Conservation (phyloP, 768 basidiomycete species). For the Lactarius vividus region DNA sequence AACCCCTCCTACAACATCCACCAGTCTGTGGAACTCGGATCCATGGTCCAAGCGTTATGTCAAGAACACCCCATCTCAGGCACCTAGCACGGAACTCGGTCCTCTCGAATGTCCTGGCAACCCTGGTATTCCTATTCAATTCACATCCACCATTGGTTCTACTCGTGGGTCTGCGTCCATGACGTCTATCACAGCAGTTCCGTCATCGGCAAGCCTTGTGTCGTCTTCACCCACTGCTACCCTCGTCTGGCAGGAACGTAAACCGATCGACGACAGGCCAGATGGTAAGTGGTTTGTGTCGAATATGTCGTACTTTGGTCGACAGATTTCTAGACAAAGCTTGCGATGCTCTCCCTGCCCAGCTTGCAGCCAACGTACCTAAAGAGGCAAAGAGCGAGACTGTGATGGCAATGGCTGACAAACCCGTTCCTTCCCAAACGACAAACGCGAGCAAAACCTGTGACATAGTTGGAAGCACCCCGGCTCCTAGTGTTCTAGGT, state of each 20-base stretch:
- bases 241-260: not conserved
- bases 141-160: not conserved
- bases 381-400: not conserved
- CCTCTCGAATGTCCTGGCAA: not conserved
- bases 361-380: no score
- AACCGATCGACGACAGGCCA: not conserved
- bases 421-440: not conserved
- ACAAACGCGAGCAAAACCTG: not conserved
- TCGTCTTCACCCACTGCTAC: slow-evolving; percentile 8
- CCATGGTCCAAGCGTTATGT: not conserved
- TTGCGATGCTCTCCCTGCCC: no score
- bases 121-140: not conserved
- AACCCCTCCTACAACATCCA: not conserved
- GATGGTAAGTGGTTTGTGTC: not conserved
- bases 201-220: not conserved
- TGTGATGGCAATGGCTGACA: not conserved
- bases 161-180: not conserved
- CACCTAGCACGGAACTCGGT: not conserved
- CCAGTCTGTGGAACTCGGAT: not conserved
- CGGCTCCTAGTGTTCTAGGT: not conserved
- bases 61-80: not conserved
- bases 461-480: not conserved
- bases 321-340: not conserved
- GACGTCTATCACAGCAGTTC: not conserved
- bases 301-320: not conserved